phyloP scores from a whole-genome alignment of 2,329 filamentous ascomycete species.

The Fusarium penzigii region DNA sequence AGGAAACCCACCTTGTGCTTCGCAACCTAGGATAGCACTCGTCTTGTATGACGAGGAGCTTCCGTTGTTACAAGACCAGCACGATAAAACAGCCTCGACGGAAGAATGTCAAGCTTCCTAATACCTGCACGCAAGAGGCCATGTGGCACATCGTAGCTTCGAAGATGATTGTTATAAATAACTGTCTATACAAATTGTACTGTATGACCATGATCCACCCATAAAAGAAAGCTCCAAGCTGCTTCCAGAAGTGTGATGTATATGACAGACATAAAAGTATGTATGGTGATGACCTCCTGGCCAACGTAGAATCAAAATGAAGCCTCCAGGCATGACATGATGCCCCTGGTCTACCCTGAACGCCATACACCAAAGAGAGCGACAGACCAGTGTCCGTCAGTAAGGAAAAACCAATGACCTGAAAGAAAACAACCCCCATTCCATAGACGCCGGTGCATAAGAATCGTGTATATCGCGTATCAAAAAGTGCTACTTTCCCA shows the following conservation, averaged over 20 bases:
- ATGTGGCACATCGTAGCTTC: constrained; percentile 4
- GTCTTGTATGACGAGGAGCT: constrained; percentile 20
- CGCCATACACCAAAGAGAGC: neutral
- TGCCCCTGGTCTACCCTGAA: neutral
- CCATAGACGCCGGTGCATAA: constrained; percentile 2
- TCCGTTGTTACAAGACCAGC: constrained; percentile 27
- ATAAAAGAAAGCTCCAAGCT: constrained; percentile 6
- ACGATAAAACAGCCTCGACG: too few species aligned
- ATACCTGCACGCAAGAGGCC: neutral
- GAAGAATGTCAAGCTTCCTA: neutral
- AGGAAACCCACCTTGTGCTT: too few species aligned
- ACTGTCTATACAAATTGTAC: constrained; percentile 20
- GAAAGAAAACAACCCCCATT: neutral
- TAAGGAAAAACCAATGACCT: constrained; percentile 12
- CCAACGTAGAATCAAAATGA: neutral
- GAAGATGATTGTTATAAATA: constrained; percentile 10
- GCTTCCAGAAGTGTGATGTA: constrained; percentile 7
- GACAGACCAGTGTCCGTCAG: neutral
- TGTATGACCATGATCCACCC: constrained; percentile 4
- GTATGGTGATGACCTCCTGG: constrained; percentile 2
- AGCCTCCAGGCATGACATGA: neutral
- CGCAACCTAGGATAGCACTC: too few species aligned
- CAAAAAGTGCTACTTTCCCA: neutral
- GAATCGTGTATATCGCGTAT: constrained; percentile 3
- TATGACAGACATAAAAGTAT: constrained; percentile 5